These are phyloP conservation scores for Kodamaea hsintzibuensis DNA, from an alignment of 805 yeast species.

Conservation along the genomic window DNA sequence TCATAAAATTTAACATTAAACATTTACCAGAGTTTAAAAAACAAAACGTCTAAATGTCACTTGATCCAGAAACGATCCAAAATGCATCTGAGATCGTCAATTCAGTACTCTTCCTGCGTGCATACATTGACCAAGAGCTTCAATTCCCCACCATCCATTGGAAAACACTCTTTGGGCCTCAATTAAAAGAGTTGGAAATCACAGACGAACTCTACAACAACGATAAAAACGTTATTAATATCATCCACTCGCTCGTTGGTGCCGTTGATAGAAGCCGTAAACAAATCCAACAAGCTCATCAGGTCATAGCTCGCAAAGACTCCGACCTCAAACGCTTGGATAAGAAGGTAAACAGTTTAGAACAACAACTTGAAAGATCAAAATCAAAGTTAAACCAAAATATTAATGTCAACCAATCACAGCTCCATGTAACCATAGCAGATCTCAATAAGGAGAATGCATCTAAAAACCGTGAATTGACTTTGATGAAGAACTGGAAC, in stretches of 20 bases:
- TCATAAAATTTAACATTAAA: neutral
- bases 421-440: conserved; percentile 4
- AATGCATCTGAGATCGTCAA: conserved; percentile 41
- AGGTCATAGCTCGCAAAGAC: conserved; percentile 29
- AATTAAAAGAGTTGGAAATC: conserved; percentile 22
- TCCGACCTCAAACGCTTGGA: conserved; percentile 25
- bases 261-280: conserved; percentile 31
- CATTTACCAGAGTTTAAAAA: too few species aligned
- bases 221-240: conserved; percentile 35
- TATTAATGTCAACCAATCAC: conserved; percentile 14
- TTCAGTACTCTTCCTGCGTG: conserved; percentile 33
- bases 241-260: conserved; percentile 33
- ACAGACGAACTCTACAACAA: conserved; percentile 34
- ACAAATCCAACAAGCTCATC: conserved; percentile 33
- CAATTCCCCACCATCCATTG: conserved; percentile 38
- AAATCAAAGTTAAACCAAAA: conserved; percentile 25
- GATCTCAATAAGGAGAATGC: conserved; percentile 22
- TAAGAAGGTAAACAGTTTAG: conserved; percentile 22
- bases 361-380: conserved; percentile 17
- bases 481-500: conserved; percentile 28
- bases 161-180: conserved; percentile 30
- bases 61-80: conserved; percentile 33
- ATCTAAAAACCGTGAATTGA: conserved; percentile 30
- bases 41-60: conserved; percentile 9
- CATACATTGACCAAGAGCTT: conserved; percentile 33